These are phyloP conservation scores for Fusarium praegraminearum DNA, from an alignment of 2,329 filamentous ascomycete genomes.

Conservation along the genomic window DNA sequence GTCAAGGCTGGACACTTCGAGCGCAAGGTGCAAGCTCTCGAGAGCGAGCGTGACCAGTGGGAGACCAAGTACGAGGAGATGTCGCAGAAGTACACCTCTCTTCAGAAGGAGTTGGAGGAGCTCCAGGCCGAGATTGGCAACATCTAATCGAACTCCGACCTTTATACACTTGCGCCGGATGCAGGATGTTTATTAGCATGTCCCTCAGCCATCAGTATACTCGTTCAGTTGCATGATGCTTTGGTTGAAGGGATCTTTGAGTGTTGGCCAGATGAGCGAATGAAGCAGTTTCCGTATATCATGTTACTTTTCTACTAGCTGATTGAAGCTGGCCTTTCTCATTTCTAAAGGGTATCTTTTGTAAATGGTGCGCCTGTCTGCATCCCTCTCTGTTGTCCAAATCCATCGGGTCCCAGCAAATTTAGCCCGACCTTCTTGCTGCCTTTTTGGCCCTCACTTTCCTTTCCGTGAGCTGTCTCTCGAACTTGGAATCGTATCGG, in stretches of 20 bases:
- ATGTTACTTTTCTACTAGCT: slow-evolving; percentile 51
- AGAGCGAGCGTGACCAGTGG: slow-evolving; percentile 92
- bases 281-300: slow-evolving; percentile 49
- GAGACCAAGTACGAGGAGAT: slow-evolving; percentile 99
- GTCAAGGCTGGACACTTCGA: slow-evolving; percentile 99
- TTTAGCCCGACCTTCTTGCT: slow-evolving; percentile 20
- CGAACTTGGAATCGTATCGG: slow-evolving; percentile 88
- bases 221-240: slow-evolving; percentile 36
- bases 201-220: slow-evolving; percentile 33
- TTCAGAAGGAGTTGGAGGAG: slow-evolving; percentile 92
- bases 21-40: slow-evolving; percentile 97
- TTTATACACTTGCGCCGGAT: slow-evolving; percentile 39
- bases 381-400: slow-evolving; percentile 34
- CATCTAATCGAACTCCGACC: slow-evolving; percentile 70
- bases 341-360: slow-evolving; percentile 50
- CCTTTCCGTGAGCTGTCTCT: slow-evolving; percentile 78
- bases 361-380: slow-evolving; percentile 39
- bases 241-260: slow-evolving; percentile 44
- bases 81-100: slow-evolving; percentile 84
- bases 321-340: slow-evolving; percentile 47
- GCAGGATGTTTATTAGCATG: slow-evolving; percentile 38
- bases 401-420: slow-evolving; percentile 12
- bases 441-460: slow-evolving; percentile 75
- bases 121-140: slow-evolving; percentile 93
- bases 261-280: slow-evolving; percentile 48